Percentiles rank a stretch among this genome's conserved stretches.
Evolutionary conservation across 1,284 basidiomycete genomes (phyloP).

Genomic region (Fomitopsis betulina): DNA sequence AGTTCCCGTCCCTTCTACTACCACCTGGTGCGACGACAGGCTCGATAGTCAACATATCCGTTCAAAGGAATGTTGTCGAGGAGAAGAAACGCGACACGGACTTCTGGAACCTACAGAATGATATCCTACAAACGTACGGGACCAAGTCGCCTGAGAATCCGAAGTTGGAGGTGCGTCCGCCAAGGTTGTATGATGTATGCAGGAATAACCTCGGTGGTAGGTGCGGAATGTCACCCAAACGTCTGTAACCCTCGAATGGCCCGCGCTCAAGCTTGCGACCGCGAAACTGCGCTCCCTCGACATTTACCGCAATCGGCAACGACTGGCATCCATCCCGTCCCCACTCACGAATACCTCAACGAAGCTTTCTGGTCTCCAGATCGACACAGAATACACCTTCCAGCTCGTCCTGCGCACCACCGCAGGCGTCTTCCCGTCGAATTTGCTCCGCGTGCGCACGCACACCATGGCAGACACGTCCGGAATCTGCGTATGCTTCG

Average conservation of each 20-base stretch:
- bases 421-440: constrained; percentile 84
- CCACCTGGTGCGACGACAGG: constrained; percentile 88
- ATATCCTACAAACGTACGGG: constrained; percentile 78
- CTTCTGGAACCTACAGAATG: constrained; percentile 79
- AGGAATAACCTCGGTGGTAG: constrained; percentile 30
- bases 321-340: constrained; percentile 82
- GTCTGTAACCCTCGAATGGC: constrained; percentile 92
- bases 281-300: constrained; percentile 83
- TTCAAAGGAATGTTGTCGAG: constrained; percentile 78
- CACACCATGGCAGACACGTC: constrained; percentile 94
- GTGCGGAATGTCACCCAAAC: constrained; percentile 95
- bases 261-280: constrained; percentile 77
- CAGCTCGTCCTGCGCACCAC: constrained; percentile 88
- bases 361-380: constrained; percentile 85
- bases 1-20: constrained; percentile 90
- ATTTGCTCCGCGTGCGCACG: constrained; percentile 76
- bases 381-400: constrained; percentile 89
- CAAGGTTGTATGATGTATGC: background rate
- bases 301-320: constrained; percentile 86
- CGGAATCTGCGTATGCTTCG: constrained; percentile 90
- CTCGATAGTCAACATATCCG: constrained; percentile 95
- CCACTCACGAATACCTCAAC: constrained; percentile 80
- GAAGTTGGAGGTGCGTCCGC: constrained; percentile 52
- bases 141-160: constrained; percentile 67
- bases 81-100: constrained; percentile 77